phyloP scores from a whole-genome alignment of 306 rosid species.

The Pterocarpus santalinus region DNA sequence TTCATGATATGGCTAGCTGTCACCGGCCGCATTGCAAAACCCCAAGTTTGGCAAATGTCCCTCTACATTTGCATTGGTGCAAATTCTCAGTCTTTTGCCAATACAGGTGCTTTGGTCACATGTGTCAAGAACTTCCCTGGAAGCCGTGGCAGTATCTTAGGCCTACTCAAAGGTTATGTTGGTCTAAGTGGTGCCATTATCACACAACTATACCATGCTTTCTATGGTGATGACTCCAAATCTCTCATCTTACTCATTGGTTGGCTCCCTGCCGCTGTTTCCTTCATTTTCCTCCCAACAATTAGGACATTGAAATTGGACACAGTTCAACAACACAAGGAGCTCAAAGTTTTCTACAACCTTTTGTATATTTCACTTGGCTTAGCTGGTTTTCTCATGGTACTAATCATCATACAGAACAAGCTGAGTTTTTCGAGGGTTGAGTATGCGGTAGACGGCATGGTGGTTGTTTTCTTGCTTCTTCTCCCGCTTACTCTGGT shows the following conservation, averaged over 20 bases:
- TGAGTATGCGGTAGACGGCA: slow-evolving; percentile 49
- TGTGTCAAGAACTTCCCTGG: slow-evolving; percentile 74
- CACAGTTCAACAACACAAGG: slow-evolving; percentile 37
- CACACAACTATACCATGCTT: slow-evolving; percentile 62
- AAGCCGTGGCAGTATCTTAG: slow-evolving; percentile 71
- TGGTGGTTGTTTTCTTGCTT: slow-evolving; percentile 55
- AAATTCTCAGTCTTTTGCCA: slow-evolving; percentile 73
- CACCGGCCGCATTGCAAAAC: slow-evolving; percentile 53
- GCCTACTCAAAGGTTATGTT: slow-evolving; percentile 75
- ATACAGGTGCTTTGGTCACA: slow-evolving; percentile 73
- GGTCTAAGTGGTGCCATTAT: slow-evolving; percentile 83
- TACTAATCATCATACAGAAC: slow-evolving; percentile 60
- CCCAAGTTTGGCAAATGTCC: slow-evolving; percentile 80
- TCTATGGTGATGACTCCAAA: slow-evolving; percentile 57
- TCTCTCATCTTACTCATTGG: slow-evolving; percentile 69
- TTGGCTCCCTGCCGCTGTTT: slow-evolving; percentile 73
- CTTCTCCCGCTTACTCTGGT: slow-evolving; percentile 64
- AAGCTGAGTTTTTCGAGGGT: slow-evolving; percentile 46
- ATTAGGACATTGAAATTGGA: slow-evolving; percentile 49
- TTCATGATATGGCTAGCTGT: slow-evolving; percentile 82
- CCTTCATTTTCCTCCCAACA: slow-evolving; percentile 57
- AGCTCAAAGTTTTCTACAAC: slow-evolving; percentile 58
- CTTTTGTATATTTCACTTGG: slow-evolving; percentile 66
- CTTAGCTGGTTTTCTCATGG: slow-evolving; percentile 70
- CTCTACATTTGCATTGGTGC: slow-evolving; percentile 74